Conservation (phyloP, 1,284 basidiomycete species). For the Cryptococcus hybrid region DNA sequence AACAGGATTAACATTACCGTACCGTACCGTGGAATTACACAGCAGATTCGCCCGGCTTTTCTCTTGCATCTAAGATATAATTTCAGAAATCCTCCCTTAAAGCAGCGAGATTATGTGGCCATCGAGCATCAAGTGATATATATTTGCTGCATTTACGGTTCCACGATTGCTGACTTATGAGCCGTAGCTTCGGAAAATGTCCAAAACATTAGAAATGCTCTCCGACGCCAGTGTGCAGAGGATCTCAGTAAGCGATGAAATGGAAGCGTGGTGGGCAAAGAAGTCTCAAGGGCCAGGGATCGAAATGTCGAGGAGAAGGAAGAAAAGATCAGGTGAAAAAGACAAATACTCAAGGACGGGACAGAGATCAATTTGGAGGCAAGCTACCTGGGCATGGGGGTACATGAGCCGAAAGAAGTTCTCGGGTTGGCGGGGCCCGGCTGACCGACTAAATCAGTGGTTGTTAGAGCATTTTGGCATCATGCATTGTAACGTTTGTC, state of each 20-base stretch:
- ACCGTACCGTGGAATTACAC: background rate
- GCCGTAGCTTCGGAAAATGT: constrained; percentile 43
- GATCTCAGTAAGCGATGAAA: constrained; percentile 39
- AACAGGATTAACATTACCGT: too few relatives aligned
- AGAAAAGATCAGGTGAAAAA: constrained; percentile 5
- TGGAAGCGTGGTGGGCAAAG: constrained; percentile 48
- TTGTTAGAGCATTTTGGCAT: too few relatives aligned
- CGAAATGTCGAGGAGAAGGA: background rate
- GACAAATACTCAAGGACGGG: constrained; percentile 10
- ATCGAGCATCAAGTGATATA: constrained; percentile 49
- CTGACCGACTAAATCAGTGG: too few relatives aligned
- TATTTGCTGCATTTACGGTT: background rate
- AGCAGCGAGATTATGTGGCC: constrained; percentile 45
- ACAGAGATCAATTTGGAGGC: constrained; percentile 25
- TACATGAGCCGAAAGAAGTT: constrained; percentile 12
- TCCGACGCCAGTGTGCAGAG: constrained; percentile 37
- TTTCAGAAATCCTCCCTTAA: constrained; percentile 46
- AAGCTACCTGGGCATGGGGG: constrained; percentile 31
- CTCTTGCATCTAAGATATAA: constrained; percentile 46
- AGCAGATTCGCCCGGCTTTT: constrained; percentile 37
- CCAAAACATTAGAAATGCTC: constrained; percentile 46
- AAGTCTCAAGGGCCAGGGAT: constrained; percentile 15
- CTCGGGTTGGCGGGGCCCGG: too few relatives aligned
- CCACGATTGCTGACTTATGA: constrained; percentile 1
- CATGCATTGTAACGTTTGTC: too few relatives aligned